Evolutionary conservation across 2,329 filamentous ascomycete species (phyloP), one percentile per base, ranked within the genome.

Genomic region (Dothideomycetes sp.): DNA sequence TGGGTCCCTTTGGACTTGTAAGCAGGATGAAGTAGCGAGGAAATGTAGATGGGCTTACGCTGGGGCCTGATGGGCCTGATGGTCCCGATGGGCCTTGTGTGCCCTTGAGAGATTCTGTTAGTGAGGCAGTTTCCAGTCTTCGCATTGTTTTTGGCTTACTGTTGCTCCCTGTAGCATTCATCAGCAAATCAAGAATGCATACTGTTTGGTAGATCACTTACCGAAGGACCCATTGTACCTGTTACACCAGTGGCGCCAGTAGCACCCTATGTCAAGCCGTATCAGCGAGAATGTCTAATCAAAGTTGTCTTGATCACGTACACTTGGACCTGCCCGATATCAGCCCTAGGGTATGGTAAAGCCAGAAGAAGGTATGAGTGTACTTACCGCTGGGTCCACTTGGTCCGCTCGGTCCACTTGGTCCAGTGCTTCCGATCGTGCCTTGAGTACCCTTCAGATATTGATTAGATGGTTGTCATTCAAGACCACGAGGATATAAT

Each of bases 201-300:
- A 14, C 14, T 14, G 31, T 15, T 12, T 27, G 22, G 7, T 27
- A 27, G 22, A 27, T 27, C 12, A 27, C 22, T 27, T 27, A 27
- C 22, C 7, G 7, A 7, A 7, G 32, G 3, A 2, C 40, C 44
- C 32, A 36, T 29, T 14, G 18, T 29, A 15, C 46, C 47, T 15
- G 38, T 43, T 40, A 40, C 31, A 40, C 46, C 40, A 16, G 34
- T 40, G 10, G 42, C 29, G 16, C 46, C 45, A 27, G 38, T 45
- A 30, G 39, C 19, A 18, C 32, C 35, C 7, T 35, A 27, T 36
- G 31, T 27, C 22, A 7, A 7, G 7, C 7, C 8, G 14, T 33
- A 33, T 15, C 14, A 7, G 22, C 14, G 9, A 14, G 31, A 33
- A 33, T 33, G 8, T 33, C 31, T 15, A n/a, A 8, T 33, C 12